Conservation (phyloP, 2,329 filamentous ascomycete species). For the Venturia aucupariae region DNA sequence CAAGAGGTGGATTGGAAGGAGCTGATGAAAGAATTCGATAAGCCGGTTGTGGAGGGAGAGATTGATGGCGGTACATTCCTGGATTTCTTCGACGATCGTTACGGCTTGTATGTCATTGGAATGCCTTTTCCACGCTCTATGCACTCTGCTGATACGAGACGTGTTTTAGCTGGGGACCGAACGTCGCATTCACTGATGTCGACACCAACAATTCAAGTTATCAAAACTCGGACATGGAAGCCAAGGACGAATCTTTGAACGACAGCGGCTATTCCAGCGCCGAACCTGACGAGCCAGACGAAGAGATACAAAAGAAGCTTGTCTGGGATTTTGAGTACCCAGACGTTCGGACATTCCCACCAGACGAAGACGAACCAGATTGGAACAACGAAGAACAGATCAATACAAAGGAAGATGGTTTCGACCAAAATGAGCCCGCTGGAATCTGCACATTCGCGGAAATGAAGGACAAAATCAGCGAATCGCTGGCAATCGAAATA, state of each 20-base stretch:
- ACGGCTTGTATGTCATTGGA: neutral
- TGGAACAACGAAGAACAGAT: neutral
- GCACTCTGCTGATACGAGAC: neutral
- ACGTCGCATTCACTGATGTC: neutral
- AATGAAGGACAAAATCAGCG: neutral
- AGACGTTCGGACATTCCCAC: neutral
- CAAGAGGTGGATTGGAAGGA: neutral
- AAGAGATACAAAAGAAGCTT: neutral
- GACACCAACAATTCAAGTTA: neutral
- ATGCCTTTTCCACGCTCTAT: neutral
- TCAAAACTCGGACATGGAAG: neutral
- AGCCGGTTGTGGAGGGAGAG: neutral
- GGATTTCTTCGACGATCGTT: neutral
- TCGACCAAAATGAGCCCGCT: neutral
- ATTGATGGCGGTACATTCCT: neutral
- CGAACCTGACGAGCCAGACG: neutral
- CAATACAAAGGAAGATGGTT: neutral
- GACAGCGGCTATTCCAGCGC: slow-evolving; percentile 4
- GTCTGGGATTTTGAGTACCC: neutral
- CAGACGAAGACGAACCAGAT: neutral
- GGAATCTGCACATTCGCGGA: neutral
- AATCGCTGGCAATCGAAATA: neutral
- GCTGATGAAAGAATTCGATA: neutral
- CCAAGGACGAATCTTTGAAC: neutral
- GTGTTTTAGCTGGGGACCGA: neutral